These are phyloP conservation scores for Termitomyces sp. DNA, from an alignment of 768 basidiomycete genomes.

Conservation along the genomic window DNA sequence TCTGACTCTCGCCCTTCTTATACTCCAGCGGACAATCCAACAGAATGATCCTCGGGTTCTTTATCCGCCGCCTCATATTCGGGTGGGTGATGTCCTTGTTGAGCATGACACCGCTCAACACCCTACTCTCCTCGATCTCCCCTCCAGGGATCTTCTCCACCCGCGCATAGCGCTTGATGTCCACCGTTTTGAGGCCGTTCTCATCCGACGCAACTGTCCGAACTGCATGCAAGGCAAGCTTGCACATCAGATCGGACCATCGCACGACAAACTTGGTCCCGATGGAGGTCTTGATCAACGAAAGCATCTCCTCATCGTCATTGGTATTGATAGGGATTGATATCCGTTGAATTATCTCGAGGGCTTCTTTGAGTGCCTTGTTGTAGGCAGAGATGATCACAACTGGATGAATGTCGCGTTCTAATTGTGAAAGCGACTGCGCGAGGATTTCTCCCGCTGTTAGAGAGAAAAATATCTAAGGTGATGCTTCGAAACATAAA, in stretches of 20 bases:
- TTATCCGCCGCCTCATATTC: constrained; percentile 89
- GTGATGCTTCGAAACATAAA: not conserved
- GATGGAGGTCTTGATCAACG: constrained; percentile 96
- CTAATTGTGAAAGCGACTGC: constrained; percentile 86
- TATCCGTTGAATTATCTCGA: constrained; percentile 82
- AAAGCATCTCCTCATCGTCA: constrained; percentile 87
- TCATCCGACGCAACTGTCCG: constrained; percentile 80
- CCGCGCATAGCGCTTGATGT: constrained; percentile 96
- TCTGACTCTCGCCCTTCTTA: constrained; percentile 98
- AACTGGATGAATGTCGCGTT: constrained; percentile 97
- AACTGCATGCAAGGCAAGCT: constrained; percentile 87
- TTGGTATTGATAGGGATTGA: constrained; percentile 85
- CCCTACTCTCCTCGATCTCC: constrained; percentile 89
- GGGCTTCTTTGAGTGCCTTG: constrained; percentile 88
- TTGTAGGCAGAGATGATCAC: constrained; percentile 99
- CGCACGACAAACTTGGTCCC: constrained; percentile 96
- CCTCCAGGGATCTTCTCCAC: constrained; percentile 98
- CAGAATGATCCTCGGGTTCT: constrained; percentile 81
- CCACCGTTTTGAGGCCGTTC: constrained; percentile 78
- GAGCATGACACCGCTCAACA: constrained; percentile 88
- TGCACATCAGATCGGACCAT: constrained; percentile 98
- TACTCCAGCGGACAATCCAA: constrained; percentile 96
- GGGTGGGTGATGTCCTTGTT: constrained; percentile 99
- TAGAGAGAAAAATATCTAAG: not conserved
- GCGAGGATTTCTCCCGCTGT: constrained; percentile 93